Evolutionary conservation across 1,284 basidiomycete genomes (phyloP).

Genomic region (Leccinum pallidistipes): DNA sequence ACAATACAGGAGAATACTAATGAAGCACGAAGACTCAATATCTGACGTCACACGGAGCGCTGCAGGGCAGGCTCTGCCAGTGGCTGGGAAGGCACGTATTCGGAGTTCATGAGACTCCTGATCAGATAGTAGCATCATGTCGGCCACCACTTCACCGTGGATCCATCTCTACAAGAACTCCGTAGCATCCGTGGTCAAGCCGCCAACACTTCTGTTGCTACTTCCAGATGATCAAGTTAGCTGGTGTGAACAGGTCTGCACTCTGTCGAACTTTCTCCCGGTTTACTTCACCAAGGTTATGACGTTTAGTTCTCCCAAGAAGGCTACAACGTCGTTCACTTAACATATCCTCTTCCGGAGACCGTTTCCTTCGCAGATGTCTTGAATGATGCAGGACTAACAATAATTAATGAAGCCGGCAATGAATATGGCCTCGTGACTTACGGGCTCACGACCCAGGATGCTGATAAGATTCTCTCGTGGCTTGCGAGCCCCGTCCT

Average conservation of each 20-base stretch:
- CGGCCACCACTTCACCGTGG: conserved; percentile 4
- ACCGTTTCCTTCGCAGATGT: conserved; percentile 18
- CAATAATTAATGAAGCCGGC: conserved; percentile 10
- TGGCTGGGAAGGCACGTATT: not conserved
- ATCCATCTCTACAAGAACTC: conserved; percentile 26
- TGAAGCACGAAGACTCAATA: not conserved
- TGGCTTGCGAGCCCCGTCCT: conserved; percentile 23
- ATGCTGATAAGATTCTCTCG: conserved; percentile 23
- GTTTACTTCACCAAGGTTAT: not conserved
- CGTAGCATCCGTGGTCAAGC: conserved; percentile 29
- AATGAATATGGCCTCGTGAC: conserved; percentile 39
- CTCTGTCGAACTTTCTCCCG: not conserved
- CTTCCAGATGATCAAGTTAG: conserved; percentile 29
- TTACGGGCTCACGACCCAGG: conserved; percentile 36
- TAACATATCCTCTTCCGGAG: conserved; percentile 30
- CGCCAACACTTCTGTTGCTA: conserved; percentile 33
- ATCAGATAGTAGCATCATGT: conserved; percentile 6
- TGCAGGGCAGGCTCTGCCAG: not conserved
- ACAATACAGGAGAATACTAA: not conserved
- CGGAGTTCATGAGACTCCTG: not conserved
- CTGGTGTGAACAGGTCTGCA: conserved; percentile 43
- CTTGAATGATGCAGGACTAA: conserved; percentile 19
- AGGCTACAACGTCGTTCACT: conserved; percentile 42
- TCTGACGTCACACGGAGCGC: not conserved
- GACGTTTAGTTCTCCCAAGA: conserved; percentile 41